Conservation (phyloP, 2,329 filamentous ascomycete genomes). For the Pseudovirgaria hyperparasitica region DNA sequence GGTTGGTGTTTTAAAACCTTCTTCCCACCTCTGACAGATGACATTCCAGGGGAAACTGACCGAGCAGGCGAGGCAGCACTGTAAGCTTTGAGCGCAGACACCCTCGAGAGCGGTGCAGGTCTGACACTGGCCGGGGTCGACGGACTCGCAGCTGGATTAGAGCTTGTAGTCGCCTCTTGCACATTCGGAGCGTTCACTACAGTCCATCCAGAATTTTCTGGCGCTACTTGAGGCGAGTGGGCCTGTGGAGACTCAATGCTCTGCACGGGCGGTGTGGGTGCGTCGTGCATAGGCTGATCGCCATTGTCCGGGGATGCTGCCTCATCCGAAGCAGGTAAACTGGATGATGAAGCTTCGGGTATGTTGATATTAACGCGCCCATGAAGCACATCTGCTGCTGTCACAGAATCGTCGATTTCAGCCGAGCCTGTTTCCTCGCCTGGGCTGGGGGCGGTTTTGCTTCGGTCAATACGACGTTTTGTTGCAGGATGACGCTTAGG, state of each 20-base stretch:
- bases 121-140: conserved; percentile 1
- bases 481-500: too few relatives aligned
- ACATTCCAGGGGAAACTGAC: conserved; percentile 18
- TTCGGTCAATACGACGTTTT: too few relatives aligned
- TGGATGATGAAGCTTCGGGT: too few relatives aligned
- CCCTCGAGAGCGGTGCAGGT: too few relatives aligned
- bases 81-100: too few relatives aligned
- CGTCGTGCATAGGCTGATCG: conserved; percentile 2
- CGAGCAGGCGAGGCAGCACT: conserved; percentile 15
- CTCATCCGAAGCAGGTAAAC: too few relatives aligned
- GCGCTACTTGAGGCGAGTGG: conserved; percentile 1
- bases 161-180: conserved; percentile 1
- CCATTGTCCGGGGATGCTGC: too few relatives aligned
- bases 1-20: conserved; percentile 19
- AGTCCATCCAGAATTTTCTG: not conserved
- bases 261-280: not conserved
- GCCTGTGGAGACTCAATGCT: conserved; percentile 1
- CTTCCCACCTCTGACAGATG: conserved; percentile 13
- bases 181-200: conserved; percentile 2
- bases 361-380: too few relatives aligned
- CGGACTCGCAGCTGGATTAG: conserved; percentile 2
- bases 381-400: too few relatives aligned
- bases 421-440: too few relatives aligned
- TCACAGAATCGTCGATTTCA: too few relatives aligned
- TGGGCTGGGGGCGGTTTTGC: too few relatives aligned